A percentile compares a stretch with the other conserved stretches of the same genome.
Evolutionary conservation across 805 yeast genomes (phyloP).

Genomic region (Saturnispora mendoncae): DNA sequence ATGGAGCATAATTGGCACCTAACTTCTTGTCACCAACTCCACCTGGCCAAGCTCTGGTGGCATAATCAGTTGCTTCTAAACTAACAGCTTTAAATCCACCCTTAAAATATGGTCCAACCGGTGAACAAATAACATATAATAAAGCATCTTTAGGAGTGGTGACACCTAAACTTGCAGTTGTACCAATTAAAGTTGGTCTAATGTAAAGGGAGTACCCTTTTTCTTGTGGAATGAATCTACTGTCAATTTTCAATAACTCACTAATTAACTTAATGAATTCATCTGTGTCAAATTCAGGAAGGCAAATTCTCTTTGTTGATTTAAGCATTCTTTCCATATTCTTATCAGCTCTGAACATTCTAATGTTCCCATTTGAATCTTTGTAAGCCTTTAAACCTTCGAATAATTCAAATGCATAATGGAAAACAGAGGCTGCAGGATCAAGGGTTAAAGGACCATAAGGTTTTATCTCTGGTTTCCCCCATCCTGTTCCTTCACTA

Average conservation of each 20-base stretch:
- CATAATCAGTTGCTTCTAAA: constrained; percentile 90
- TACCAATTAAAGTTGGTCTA: constrained; percentile 94
- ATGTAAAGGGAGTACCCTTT: constrained; percentile 86
- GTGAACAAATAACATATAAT: constrained; percentile 84
- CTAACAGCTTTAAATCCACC: constrained; percentile 94
- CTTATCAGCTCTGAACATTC: constrained; percentile 85
- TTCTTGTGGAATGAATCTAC: constrained; percentile 71
- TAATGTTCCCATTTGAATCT: constrained; percentile 51
- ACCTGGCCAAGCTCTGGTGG: constrained; percentile 99
- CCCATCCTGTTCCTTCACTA: constrained; percentile 76
- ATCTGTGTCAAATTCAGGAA: constrained; percentile 77
- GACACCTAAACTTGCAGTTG: constrained; percentile 82
- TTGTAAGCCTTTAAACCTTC: constrained; percentile 94
- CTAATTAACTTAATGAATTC: constrained; percentile 69
- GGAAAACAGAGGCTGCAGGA: constrained; percentile 87
- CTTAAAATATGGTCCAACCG: constrained; percentile 93
- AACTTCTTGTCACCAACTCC: constrained; percentile 94
- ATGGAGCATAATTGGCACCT: constrained; percentile 97
- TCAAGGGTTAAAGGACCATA: constrained; percentile 69
- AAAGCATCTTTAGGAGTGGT: constrained; percentile 72
- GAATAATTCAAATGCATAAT: constrained; percentile 89
- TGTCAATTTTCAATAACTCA: constrained; percentile 66
- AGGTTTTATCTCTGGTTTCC: constrained; percentile 77
- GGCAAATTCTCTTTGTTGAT: constrained; percentile 80
- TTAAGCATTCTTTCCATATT: constrained; percentile 87